These are phyloP conservation scores for Fusarium lateritium DNA, from an alignment of 2,329 filamentous ascomycete species.

Conservation along the genomic window DNA sequence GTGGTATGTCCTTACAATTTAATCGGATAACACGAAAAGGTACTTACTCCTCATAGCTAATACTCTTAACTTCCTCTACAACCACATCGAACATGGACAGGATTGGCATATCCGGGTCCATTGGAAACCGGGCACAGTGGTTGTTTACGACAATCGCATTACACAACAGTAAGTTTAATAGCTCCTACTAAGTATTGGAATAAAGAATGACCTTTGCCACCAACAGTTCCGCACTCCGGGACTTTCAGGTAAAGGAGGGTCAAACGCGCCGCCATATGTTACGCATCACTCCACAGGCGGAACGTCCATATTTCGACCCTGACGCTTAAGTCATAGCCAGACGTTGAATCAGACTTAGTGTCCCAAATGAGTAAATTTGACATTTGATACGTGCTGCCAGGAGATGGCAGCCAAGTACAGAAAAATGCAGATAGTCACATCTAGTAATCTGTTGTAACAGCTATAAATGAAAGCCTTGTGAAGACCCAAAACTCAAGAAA, in stretches of 20 bases:
- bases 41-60: not conserved
- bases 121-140: not conserved
- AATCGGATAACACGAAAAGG: not conserved
- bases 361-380: too few species aligned
- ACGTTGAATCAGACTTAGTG: too few species aligned
- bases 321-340: not conserved
- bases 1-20: not conserved
- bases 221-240: constrained; percentile 17
- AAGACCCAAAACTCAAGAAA: not conserved
- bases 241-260: constrained; percentile 23
- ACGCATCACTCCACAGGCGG: constrained; percentile 22
- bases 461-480: not conserved
- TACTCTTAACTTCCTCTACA: constrained; percentile 4
- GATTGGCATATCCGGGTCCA: constrained; percentile 11
- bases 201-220: not conserved
- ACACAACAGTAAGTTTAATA: constrained; percentile 21
- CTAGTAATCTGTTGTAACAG: not conserved
- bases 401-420: not conserved
- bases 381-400: not conserved
- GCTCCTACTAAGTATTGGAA: not conserved
- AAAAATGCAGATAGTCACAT: not conserved
- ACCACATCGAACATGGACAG: not conserved
- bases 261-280: constrained; percentile 28
- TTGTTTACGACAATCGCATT: constrained; percentile 20
- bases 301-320: constrained; percentile 23